Evolutionary conservation across 257 asterid species (phyloP).

Genomic region (Nicotiana tabacum): DNA sequence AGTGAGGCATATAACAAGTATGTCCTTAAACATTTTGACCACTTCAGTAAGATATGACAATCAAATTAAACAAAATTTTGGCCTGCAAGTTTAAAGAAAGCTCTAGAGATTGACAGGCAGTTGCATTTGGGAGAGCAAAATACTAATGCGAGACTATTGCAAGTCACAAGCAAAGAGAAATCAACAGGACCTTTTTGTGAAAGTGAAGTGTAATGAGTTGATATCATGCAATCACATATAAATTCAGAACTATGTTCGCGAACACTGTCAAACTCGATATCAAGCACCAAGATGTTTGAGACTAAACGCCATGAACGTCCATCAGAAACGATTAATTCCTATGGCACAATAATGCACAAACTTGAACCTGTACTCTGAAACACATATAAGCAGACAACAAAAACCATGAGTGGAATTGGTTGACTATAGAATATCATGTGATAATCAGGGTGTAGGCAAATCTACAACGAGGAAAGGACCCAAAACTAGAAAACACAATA

Average conservation of each 20-base stretch:
- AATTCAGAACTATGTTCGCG: neutral
- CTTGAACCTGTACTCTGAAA: neutral
- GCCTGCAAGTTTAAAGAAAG: neutral
- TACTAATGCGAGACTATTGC: neutral
- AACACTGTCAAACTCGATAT: neutral
- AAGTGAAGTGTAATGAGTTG: neutral
- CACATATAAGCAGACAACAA: neutral
- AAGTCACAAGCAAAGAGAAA: neutral
- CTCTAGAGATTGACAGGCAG: neutral
- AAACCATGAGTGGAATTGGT: neutral
- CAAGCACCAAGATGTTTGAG: neutral
- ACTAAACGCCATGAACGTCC: neutral
- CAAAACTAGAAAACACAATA: neutral
- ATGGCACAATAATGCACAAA: neutral
- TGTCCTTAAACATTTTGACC: neutral
- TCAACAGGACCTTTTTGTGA: neutral
- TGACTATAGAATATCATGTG: neutral
- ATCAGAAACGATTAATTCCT: neutral
- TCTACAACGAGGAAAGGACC: neutral
- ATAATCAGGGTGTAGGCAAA: neutral
- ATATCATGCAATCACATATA: neutral
- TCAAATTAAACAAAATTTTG: neutral
- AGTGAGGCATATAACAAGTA: neutral
- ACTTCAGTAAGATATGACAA: neutral
- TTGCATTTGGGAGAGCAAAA: neutral